Conservation (phyloP, 768 basidiomycete species). For the Rhodotorula kratochvilovae region DNA sequence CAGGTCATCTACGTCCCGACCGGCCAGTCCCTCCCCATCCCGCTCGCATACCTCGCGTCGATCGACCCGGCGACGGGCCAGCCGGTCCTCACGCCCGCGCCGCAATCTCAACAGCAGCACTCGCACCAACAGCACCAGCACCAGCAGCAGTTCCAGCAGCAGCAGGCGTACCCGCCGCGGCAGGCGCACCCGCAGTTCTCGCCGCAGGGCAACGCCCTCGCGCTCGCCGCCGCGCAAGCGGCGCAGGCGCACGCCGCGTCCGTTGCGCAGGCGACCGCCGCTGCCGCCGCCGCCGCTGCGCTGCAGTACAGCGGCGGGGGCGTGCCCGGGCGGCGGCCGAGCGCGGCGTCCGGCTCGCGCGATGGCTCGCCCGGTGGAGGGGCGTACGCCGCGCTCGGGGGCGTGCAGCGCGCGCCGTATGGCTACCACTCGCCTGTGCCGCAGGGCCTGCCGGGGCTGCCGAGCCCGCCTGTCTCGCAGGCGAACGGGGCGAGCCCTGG, state of each 20-base stretch:
- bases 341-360: neutral
- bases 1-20: neutral
- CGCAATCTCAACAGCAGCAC: neutral
- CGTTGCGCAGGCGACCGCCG: neutral
- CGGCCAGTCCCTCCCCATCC: neutral
- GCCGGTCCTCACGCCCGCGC: neutral
- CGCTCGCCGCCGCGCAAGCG: conserved; percentile 3
- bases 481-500: neutral
- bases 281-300: neutral
- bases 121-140: neutral
- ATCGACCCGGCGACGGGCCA: neutral
- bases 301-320: neutral
- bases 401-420: conserved; percentile 6
- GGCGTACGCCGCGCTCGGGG: too few species aligned
- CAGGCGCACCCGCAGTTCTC: conserved; percentile 5
- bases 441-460: neutral
- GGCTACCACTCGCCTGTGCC: conserved; percentile 24
- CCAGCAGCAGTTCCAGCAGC: neutral
- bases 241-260: conserved; percentile 1
- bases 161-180: neutral
- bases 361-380: neutral
- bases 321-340: neutral
- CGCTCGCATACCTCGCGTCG: neutral
- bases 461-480: neutral
- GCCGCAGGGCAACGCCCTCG: conserved; percentile 8